Percentiles rank a stretch among this genome's conserved stretches.
Conservation (phyloP, 2,329 filamentous ascomycete species). For the Penicillium sp. region DNA sequence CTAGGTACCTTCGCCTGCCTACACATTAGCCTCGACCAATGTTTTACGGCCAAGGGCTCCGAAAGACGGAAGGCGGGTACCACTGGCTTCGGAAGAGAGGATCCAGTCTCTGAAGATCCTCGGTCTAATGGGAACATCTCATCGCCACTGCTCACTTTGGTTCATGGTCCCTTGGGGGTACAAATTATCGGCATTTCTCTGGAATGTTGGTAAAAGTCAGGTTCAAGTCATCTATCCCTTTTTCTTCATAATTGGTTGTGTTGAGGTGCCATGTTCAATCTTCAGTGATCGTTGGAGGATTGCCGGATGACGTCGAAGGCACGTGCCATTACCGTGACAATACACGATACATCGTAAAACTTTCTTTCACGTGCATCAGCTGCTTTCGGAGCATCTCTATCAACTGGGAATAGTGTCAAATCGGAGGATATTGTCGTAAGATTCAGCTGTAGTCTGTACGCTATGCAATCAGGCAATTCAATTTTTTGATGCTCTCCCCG, state of each 20-base stretch:
- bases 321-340: slow-evolving; percentile 18
- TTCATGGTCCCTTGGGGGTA: neutral
- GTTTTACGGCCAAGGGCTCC: slow-evolving; percentile 30
- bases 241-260: neutral
- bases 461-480: neutral
- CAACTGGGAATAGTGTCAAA: neutral
- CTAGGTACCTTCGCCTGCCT: slow-evolving; percentile 16
- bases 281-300: slow-evolving; percentile 6
- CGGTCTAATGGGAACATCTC: slow-evolving; percentile 36
- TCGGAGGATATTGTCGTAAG: neutral
- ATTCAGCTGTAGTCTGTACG: neutral
- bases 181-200: slow-evolving; percentile 15
- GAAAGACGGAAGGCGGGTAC: slow-evolving; percentile 28
- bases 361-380: slow-evolving; percentile 23
- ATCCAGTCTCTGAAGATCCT: slow-evolving; percentile 37
- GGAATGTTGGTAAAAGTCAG: neutral
- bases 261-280: neutral
- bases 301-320: slow-evolving; percentile 22
- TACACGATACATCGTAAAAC: slow-evolving; percentile 11
- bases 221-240: neutral
- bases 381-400: neutral
- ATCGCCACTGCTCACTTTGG: slow-evolving; percentile 11
- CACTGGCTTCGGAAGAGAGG: slow-evolving; percentile 37
- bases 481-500: too few species aligned
- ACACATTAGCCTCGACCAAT: slow-evolving; percentile 10